A percentile compares a stretch with the other conserved stretches of the same genome.
Conservation (phyloP, 176 grass and related monocot genomes). For the Dendrocalamus sinicus region DNA sequence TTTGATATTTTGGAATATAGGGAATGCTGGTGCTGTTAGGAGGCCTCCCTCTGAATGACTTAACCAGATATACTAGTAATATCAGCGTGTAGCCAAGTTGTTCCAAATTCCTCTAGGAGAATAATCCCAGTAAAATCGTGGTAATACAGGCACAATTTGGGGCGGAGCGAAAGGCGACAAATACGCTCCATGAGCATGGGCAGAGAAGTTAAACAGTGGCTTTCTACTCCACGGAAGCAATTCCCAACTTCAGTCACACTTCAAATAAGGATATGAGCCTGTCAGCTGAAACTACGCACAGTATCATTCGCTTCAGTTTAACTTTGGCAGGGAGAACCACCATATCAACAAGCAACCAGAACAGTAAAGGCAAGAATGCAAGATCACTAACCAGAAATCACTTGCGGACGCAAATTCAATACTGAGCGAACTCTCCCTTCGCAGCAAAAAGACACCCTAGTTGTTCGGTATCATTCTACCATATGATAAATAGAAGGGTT, state of each 20-base stretch:
- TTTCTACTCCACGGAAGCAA: neutral
- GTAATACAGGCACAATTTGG: neutral
- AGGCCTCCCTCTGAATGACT: neutral
- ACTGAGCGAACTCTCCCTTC: neutral
- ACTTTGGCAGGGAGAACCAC: neutral
- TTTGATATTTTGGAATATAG: neutral
- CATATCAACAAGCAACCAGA: slow-evolving; percentile 11
- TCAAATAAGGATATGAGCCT: neutral
- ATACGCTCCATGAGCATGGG: neutral
- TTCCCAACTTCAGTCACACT: neutral
- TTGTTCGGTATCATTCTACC: neutral
- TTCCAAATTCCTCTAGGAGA: neutral
- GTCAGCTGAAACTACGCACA: neutral
- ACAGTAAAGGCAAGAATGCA: neutral
- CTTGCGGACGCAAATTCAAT: neutral
- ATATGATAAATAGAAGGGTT: neutral
- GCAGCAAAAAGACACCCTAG: slow-evolving; percentile 10
- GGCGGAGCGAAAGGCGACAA: neutral
- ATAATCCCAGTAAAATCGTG: neutral
- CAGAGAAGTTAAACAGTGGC: neutral
- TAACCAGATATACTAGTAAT: neutral
- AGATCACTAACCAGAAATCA: neutral
- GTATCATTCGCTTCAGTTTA: neutral
- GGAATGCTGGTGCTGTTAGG: neutral
- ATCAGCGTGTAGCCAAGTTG: neutral